Conservation (phyloP, 169 alveolate species). For the Eimeria zaria region DNA sequence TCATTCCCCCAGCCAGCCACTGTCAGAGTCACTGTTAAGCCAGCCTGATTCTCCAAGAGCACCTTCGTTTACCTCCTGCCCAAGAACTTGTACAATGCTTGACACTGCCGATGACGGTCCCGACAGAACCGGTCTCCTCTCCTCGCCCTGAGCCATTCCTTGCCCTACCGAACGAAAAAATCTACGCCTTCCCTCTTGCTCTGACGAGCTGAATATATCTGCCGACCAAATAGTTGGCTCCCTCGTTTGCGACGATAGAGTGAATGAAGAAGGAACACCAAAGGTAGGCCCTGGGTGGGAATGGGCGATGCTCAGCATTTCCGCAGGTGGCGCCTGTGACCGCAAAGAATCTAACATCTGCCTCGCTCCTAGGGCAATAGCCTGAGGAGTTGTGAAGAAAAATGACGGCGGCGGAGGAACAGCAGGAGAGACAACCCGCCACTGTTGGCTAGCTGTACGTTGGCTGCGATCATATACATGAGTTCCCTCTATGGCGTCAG, state of each 20-base stretch:
- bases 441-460: neutral
- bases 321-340: neutral
- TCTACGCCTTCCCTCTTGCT: neutral
- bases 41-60: neutral
- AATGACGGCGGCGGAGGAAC: neutral
- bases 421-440: neutral
- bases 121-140: neutral
- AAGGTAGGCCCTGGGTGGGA: neutral
- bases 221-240: neutral
- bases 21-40: no score
- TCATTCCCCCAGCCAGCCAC: no score
- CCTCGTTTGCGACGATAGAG: neutral
- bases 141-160: neutral
- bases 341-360: neutral
- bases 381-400: neutral
- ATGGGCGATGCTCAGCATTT: neutral
- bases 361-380: neutral
- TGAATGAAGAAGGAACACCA: neutral
- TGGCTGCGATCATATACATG: neutral
- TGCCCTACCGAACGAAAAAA: neutral
- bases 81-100: neutral
- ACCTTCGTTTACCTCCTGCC: neutral
- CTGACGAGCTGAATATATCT: neutral
- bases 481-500: neutral
- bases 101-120: neutral